Conservation (phyloP, 1,284 basidiomycete species). For the Trametes versicolor region DNA sequence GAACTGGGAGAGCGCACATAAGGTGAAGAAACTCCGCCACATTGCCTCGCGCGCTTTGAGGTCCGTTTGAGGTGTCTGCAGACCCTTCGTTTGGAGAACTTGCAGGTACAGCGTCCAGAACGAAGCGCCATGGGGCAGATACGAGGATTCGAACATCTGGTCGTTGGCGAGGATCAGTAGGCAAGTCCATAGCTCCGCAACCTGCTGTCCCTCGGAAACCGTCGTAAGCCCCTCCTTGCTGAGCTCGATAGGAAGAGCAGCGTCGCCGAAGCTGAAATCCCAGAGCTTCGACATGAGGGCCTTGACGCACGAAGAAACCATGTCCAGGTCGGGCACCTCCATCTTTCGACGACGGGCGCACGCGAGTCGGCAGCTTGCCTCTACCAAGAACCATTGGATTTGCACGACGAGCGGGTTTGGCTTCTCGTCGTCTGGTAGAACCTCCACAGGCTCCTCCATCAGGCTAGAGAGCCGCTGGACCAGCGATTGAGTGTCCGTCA, state of each 20-base stretch:
- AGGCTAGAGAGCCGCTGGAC: conserved; percentile 49
- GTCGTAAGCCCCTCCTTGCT: conserved; percentile 51
- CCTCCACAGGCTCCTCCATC: conserved; percentile 36
- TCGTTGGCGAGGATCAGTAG: conserved; percentile 60
- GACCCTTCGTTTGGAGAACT: conserved; percentile 45
- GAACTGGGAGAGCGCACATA: conserved; percentile 86
- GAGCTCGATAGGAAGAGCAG: conserved; percentile 53
- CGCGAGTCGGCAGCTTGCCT: conserved; percentile 57
- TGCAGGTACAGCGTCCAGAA: conserved; percentile 59
- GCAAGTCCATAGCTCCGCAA: conserved; percentile 81
- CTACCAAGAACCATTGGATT: conserved; percentile 70
- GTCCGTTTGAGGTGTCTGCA: conserved; percentile 39
- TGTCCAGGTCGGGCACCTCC: conserved; percentile 34
- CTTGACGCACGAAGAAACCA: conserved; percentile 41
- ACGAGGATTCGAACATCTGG: conserved; percentile 17
- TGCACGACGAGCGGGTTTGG: conserved; percentile 53
- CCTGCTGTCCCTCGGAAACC: conserved; percentile 36
- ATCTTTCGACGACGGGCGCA: conserved; percentile 37
- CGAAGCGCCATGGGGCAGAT: conserved; percentile 33
- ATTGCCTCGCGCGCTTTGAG: conserved; percentile 72
- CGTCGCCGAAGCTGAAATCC: conserved; percentile 59
- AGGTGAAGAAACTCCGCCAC: conserved; percentile 78
- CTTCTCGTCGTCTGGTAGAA: conserved; percentile 38
- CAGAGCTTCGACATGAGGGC: conserved; percentile 64
- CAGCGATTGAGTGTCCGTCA: conserved; percentile 48